Evolutionary conservation across 148 eudicot genomes (phyloP).

Genomic region (Fallopia convolvulus): DNA sequence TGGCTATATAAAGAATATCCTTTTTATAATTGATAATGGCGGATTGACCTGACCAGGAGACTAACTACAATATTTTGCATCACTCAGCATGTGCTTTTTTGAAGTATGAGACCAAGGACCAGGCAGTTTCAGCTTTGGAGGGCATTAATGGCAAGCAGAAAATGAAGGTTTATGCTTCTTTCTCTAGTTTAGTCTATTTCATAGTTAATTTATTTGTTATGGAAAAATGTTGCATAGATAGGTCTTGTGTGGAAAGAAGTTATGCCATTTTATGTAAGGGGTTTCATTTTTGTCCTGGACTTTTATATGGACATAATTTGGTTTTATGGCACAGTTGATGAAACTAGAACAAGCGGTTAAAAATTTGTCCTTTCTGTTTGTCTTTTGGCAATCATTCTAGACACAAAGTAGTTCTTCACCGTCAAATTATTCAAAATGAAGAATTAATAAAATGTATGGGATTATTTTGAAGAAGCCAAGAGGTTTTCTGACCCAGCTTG

Average conservation of each 20-base stretch:
- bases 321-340: neutral
- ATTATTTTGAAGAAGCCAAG: neutral
- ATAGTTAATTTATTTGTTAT: neutral
- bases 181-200: neutral
- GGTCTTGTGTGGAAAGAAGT: neutral
- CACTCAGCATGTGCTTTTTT: conserved; percentile 83
- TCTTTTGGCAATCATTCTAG: neutral
- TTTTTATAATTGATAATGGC: neutral
- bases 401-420: neutral
- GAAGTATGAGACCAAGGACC: conserved; percentile 92
- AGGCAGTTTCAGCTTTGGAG: conserved; percentile 91
- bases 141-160: conserved; percentile 79
- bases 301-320: neutral
- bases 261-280: neutral
- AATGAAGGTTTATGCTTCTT: conserved; percentile 68
- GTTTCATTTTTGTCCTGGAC: neutral
- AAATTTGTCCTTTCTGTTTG: neutral
- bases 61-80: conserved; percentile 9
- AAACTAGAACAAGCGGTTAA: neutral
- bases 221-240: neutral
- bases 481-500: neutral
- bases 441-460: neutral
- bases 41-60: conserved; percentile 12
- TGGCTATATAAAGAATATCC: neutral
- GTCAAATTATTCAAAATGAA: neutral